Conservation (phyloP, 78 protist genomes). For the Parvularia atlantis region DNA sequence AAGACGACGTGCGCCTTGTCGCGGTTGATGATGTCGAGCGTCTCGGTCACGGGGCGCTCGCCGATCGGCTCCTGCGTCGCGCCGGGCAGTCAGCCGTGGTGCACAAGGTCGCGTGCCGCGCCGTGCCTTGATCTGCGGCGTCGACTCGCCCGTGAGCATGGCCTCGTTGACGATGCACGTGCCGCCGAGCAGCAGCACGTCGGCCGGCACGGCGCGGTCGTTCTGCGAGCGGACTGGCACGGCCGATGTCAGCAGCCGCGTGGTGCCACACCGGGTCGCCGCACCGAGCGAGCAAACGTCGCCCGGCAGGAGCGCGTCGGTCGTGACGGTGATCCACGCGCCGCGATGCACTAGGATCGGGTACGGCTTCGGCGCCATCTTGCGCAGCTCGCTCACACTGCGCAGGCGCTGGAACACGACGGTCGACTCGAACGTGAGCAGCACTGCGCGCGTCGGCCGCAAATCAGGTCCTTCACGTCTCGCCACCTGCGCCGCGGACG, state of each 20-base stretch:
- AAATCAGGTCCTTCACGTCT: no score
- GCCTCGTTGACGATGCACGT: constrained; percentile 89
- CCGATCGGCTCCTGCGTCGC: neutral
- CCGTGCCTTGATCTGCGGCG: constrained; percentile 61
- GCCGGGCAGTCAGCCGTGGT: neutral
- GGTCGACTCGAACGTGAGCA: constrained; percentile 83
- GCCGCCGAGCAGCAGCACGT: constrained; percentile 84
- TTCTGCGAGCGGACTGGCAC: neutral
- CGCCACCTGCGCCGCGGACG: no score
- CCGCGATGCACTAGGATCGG: constrained; percentile 12
- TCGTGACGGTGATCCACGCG: constrained; percentile 8
- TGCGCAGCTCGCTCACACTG: constrained; percentile 19
- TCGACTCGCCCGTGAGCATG: constrained; percentile 94
- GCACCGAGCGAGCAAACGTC: constrained; percentile 50
- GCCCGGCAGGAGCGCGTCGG: constrained; percentile 45
- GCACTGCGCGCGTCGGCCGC: no score
- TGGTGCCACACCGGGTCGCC: no score
- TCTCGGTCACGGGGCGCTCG: neutral
- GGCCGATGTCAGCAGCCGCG: no score
- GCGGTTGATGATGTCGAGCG: constrained; percentile 11
- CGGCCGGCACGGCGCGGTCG: constrained; percentile 61
- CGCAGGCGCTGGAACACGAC: constrained; percentile 59
- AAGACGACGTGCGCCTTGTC: constrained; percentile 55
- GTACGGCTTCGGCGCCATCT: constrained; percentile 14
- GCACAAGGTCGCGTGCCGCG: neutral